phyloP scores from a whole-genome alignment of 495 filamentous ascomycete species.

The Ascobolus immersus region DNA sequence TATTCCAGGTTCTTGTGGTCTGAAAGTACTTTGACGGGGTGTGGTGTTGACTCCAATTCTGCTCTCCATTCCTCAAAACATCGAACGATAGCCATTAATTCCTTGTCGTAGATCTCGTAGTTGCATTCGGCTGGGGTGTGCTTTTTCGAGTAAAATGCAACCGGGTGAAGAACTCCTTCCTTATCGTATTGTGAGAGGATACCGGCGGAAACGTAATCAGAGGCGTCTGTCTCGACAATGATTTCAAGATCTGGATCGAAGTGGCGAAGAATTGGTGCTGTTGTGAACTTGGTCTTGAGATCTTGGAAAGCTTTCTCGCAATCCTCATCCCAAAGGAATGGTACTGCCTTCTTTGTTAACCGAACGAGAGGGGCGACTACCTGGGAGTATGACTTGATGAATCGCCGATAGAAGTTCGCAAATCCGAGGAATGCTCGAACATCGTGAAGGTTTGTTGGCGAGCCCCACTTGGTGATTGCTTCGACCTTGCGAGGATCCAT shows the following conservation, averaged over 20 bases:
- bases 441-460: constrained; percentile 4
- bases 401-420: constrained; percentile 7
- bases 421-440: constrained; percentile 10
- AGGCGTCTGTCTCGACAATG: constrained; percentile 3
- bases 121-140: constrained; percentile 4
- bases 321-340: too few relatives aligned
- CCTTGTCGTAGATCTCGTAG: constrained; percentile 5
- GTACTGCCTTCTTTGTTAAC: too few relatives aligned
- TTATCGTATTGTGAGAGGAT: constrained; percentile 1
- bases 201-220: constrained; percentile 2
- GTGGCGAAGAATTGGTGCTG: constrained; percentile 1
- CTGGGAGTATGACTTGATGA: constrained; percentile 12
- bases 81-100: constrained; percentile 4
- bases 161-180: background rate
- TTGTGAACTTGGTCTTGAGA: background rate
- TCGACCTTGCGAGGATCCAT: constrained; percentile 13
- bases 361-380: too few relatives aligned
- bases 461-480: constrained; percentile 3
- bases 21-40: constrained; percentile 5
- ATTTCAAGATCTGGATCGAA: constrained; percentile 2
- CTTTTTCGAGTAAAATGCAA: constrained; percentile 4
- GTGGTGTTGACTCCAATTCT: constrained; percentile 8
- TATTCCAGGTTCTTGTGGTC: constrained; percentile 14
- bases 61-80: constrained; percentile 14
- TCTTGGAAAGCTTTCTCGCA: background rate